Evolutionary conservation across 1,139 yeast genomes (phyloP), one percentile per base, ranked within the genome.

Genomic region (Waltiozyma sp.): DNA sequence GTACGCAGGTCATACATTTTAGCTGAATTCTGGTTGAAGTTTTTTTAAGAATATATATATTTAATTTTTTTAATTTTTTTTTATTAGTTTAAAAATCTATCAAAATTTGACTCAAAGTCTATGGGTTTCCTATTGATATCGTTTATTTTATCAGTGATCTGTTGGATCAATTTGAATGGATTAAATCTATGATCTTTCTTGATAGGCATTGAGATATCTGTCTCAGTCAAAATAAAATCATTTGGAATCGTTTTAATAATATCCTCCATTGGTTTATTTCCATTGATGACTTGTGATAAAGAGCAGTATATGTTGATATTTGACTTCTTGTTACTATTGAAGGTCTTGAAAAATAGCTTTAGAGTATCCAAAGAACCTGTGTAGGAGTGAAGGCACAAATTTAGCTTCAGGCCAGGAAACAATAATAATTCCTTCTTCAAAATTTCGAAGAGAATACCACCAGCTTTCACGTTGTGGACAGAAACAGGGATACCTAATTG

Each of bases 381-480:
- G 58, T 77, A 89, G 0, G 96, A 86, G 57, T 89, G 97, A 28
- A 89, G 66, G 33, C 87, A 75, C 1, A 87, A 63, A 2, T 19
- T 49, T 42, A 18, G 7, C 19, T 19, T 19, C 14, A 21, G 40
- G 31, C 26, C 38, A 4, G 45, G 31, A 19, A 10, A n/a, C 8
- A 26, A 31, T 2, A 19, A 26, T 26, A 45, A 15, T 41, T 52
- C 63, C 26, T 56, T 39, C 38, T 40, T 51, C 21, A 76, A 64
- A 1, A 62, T 54, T 11, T 80, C 81, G 44, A 21, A 84, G 56
- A 10, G 65, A 56, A 1, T 85, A 85, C 52, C 51, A 6, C 81
- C 89, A 9, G 83, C 77, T 52, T 80, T 83, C 2, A 91, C 98
- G 50, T 89, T 84, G 57, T 91, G 98, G 0, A 91, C 51, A 2